A percentile compares a stretch with the other conserved stretches of the same genome.
These are phyloP conservation scores for Pyropia haitanensis DNA, from an alignment of 23 red algal species.

Conservation along the genomic window DNA sequence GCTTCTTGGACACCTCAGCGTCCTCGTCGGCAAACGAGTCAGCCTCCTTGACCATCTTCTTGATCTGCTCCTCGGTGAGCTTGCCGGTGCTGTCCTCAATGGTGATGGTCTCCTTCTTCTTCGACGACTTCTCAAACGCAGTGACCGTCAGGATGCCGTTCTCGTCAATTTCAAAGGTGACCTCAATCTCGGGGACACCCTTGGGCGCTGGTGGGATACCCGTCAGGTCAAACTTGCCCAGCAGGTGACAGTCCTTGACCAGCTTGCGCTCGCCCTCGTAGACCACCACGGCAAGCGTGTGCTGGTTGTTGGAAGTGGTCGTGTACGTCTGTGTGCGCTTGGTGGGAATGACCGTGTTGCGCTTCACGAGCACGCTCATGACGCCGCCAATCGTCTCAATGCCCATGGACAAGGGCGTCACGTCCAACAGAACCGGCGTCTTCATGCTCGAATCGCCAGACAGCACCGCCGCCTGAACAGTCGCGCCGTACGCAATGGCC, in stretches of 20 bases:
- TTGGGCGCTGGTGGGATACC: slow-evolving; percentile 77
- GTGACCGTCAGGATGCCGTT: slow-evolving; percentile 88
- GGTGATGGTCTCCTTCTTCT: slow-evolving; percentile 77
- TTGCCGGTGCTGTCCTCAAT: slow-evolving; percentile 81
- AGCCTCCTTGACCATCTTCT: slow-evolving; percentile 89
- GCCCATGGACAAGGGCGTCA: slow-evolving; percentile 88
- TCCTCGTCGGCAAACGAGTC: slow-evolving; percentile 88
- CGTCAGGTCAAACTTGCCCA: slow-evolving; percentile 97
- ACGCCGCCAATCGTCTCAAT: slow-evolving; percentile 97
- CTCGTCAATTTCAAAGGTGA: slow-evolving; percentile 96
- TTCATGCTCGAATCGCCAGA: slow-evolving; percentile 74
- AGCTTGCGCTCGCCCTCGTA: slow-evolving; percentile 89
- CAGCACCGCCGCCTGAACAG: slow-evolving; percentile 87
- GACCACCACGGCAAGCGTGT: slow-evolving; percentile 77
- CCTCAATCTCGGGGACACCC: slow-evolving; percentile 84
- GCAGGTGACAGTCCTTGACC: slow-evolving; percentile 92
- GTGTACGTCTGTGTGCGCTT: slow-evolving; percentile 95
- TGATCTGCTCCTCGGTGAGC: slow-evolving; percentile 77
- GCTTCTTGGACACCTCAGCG: slow-evolving; percentile 43
- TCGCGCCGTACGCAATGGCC: slow-evolving; percentile 91
- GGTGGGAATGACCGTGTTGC: slow-evolving; percentile 83
- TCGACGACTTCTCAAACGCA: slow-evolving; percentile 81
- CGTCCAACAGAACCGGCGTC: slow-evolving; percentile 79
- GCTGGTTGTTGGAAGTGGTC: slow-evolving; percentile 85
- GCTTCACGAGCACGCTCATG: slow-evolving; percentile 95